Conservation (phyloP, 331 rosid species). For the Ulmus americana region DNA sequence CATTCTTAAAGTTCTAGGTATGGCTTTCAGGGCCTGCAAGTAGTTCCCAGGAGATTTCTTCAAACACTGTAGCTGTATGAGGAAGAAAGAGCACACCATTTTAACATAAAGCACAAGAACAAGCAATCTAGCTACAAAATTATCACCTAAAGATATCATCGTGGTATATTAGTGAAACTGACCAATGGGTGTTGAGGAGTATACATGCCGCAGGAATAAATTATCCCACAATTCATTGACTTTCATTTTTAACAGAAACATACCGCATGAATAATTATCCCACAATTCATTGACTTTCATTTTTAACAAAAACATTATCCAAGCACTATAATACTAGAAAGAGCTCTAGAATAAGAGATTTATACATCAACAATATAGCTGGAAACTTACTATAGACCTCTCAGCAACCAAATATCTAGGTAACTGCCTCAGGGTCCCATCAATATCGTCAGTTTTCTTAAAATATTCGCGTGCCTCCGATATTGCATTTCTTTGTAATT, state of each 20-base stretch:
- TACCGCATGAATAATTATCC: not conserved
- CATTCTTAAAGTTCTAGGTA: slow-evolving; percentile 96
- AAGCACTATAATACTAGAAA: slow-evolving; percentile 20
- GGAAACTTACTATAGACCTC: slow-evolving; percentile 73
- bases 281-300: not conserved
- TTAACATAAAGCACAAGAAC: slow-evolving; percentile 2
- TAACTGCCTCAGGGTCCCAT: slow-evolving; percentile 80
- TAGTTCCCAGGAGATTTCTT: slow-evolving; percentile 76
- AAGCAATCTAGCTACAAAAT: slow-evolving; percentile 8
- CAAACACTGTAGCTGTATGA: slow-evolving; percentile 70
- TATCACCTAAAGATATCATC: slow-evolving; percentile 1
- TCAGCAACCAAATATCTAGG: slow-evolving; percentile 84
- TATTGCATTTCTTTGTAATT: slow-evolving; percentile 56
- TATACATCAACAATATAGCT: slow-evolving; percentile 22
- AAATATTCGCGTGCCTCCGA: slow-evolving; percentile 75
- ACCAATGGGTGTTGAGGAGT: not conserved
- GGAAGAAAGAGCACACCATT: not conserved
- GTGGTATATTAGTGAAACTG: not conserved
- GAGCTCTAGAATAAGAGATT: slow-evolving; percentile 4
- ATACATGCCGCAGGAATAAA: not conserved
- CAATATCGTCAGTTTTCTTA: slow-evolving; percentile 62
- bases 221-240: slow-evolving; percentile 3
- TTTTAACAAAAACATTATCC: slow-evolving; percentile 5
- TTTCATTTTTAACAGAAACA: not conserved
- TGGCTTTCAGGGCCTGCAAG: slow-evolving; percentile 76